Evolutionary conservation across 1,139 yeast genomes (phyloP).

Genomic region (Hansenula sp.): DNA sequence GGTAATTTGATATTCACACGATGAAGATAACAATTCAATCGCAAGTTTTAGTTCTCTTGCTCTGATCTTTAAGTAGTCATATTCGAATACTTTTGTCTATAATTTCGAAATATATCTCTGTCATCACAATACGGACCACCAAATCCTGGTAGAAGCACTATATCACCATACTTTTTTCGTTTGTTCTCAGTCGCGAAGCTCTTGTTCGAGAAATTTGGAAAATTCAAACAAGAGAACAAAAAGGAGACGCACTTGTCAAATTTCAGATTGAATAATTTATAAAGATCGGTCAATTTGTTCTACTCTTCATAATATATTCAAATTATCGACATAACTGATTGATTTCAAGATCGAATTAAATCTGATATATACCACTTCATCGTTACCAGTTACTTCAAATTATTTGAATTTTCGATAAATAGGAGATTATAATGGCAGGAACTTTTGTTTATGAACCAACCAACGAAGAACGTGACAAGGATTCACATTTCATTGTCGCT

Average conservation of each 20-base stretch:
- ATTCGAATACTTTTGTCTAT: too few relatives aligned
- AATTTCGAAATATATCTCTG: too few relatives aligned
- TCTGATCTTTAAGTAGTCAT: too few relatives aligned
- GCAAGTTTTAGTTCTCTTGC: too few relatives aligned
- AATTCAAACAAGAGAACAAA: neutral
- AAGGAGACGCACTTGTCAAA: neutral
- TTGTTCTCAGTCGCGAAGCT: neutral
- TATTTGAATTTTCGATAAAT: neutral
- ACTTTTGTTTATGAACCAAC: constrained; percentile 22
- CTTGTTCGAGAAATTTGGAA: neutral
- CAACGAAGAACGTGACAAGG: constrained; percentile 19
- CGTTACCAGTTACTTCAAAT: neutral
- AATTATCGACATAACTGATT: neutral
- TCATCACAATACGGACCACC: too few relatives aligned
- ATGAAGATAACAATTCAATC: too few relatives aligned
- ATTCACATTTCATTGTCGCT: constrained; percentile 15
- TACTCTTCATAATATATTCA: too few relatives aligned
- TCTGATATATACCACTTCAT: neutral
- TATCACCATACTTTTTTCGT: too few relatives aligned
- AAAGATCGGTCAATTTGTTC: neutral
- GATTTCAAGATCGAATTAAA: neutral
- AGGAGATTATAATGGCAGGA: constrained; percentile 15
- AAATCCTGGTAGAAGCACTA: too few relatives aligned
- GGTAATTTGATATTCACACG: too few relatives aligned
- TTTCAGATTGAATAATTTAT: neutral